Percentiles rank a stretch among this genome's conserved stretches.
Conservation (phyloP, 768 basidiomycete genomes). For the Suillus bovinus region DNA sequence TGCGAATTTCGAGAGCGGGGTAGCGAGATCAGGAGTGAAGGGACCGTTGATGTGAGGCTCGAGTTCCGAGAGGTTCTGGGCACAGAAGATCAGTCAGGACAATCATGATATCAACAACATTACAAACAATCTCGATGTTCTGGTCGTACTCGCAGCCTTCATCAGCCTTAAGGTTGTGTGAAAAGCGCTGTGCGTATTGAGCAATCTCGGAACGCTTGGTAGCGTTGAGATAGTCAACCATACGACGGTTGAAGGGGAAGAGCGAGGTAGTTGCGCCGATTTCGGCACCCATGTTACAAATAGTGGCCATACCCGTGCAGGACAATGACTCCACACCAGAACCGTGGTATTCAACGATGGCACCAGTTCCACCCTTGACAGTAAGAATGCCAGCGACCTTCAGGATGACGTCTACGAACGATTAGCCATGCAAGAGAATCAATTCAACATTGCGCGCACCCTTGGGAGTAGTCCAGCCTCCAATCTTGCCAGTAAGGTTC, state of each 20-base stretch:
- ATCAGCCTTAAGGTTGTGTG: slow-evolving; percentile 89
- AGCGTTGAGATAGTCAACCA: slow-evolving; percentile 92
- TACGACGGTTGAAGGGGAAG: slow-evolving; percentile 98
- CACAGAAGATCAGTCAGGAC: slow-evolving; percentile 2
- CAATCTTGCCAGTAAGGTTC: slow-evolving; percentile 91
- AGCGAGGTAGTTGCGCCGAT: slow-evolving; percentile 98
- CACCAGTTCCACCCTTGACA: slow-evolving; percentile 99
- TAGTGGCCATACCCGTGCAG: slow-evolving; percentile 98
- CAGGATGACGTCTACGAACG: slow-evolving; percentile 83
- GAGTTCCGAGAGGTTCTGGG: slow-evolving; percentile 89
- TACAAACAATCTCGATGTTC: slow-evolving; percentile 82
- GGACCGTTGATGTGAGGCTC: slow-evolving; percentile 99
- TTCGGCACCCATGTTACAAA: slow-evolving; percentile 99
- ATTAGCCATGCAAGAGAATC: slow-evolving; percentile 5
- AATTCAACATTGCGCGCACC: slow-evolving; percentile 43
- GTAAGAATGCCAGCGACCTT: slow-evolving; percentile 99
- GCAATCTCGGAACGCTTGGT: slow-evolving; percentile 90
- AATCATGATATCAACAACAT: not conserved
- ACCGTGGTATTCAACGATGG: slow-evolving; percentile 97
- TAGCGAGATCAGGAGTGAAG: slow-evolving; percentile 99
- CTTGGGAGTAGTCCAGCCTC: slow-evolving; percentile 98
- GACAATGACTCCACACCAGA: slow-evolving; percentile 95
- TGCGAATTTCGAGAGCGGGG: slow-evolving; percentile 95
- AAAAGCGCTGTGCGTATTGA: slow-evolving; percentile 84
- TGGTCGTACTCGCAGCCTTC: slow-evolving; percentile 91